phyloP scores from a whole-genome alignment of 2,329 filamentous ascomycete genomes.

The Trichoderma guizhouense region DNA sequence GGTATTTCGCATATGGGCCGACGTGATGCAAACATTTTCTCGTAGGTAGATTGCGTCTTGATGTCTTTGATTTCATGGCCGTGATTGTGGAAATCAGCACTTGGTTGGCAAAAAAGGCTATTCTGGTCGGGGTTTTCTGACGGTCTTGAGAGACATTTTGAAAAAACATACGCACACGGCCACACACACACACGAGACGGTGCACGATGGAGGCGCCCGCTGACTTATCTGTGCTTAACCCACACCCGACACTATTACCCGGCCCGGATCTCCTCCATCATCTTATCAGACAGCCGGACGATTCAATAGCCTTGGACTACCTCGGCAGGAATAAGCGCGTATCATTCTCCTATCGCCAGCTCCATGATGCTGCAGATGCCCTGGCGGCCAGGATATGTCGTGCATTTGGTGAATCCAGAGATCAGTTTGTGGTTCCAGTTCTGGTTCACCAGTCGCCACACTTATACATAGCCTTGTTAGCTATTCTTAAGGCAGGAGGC shows the following conservation, averaged over 20 bases:
- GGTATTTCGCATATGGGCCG: constrained; percentile 5
- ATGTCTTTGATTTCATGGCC: background rate
- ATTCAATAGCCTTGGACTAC: constrained; percentile 33
- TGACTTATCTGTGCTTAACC: constrained; percentile 46
- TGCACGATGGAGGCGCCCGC: constrained; percentile 19
- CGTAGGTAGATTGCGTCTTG: background rate
- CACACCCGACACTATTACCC: constrained; percentile 37
- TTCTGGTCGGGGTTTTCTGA: background rate
- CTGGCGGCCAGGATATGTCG: constrained; percentile 51
- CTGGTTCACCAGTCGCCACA: constrained; percentile 73
- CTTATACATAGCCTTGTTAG: constrained; percentile 74
- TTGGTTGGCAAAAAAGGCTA: constrained; percentile 2
- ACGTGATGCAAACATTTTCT: constrained; percentile 7
- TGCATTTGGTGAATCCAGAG: background rate
- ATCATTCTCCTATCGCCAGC: constrained; percentile 57
- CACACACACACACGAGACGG: background rate
- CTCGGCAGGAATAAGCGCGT: constrained; percentile 27
- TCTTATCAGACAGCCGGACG: constrained; percentile 50
- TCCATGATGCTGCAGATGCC: constrained; percentile 56
- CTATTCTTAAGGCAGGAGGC: constrained; percentile 74
- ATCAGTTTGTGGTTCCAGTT: constrained; percentile 62
- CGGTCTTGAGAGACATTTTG: background rate
- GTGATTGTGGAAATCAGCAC: background rate
- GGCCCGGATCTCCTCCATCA: constrained; percentile 51
- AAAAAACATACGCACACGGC: background rate